Evolutionary conservation across 208 protist species (phyloP).

Genomic region (Trypanosomatidae sp.): DNA sequence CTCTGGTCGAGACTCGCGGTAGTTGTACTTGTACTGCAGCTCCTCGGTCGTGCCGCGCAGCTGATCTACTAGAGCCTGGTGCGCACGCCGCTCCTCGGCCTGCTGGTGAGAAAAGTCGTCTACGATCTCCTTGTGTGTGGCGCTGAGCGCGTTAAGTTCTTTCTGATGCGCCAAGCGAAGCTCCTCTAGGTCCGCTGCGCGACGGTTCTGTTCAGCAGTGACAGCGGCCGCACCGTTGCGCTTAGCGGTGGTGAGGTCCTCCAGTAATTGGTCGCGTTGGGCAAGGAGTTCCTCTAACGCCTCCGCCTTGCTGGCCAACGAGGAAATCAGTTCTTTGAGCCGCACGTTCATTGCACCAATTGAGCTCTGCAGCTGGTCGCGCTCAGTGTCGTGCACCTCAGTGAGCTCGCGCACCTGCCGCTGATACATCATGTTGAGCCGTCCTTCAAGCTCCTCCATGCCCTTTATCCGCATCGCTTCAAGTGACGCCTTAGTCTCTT

Average conservation of each 20-base stretch:
- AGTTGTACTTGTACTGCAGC: slow-evolving; percentile 89
- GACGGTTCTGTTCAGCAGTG: slow-evolving; percentile 19
- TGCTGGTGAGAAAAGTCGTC: slow-evolving; percentile 58
- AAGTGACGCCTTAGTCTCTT: slow-evolving; percentile 18
- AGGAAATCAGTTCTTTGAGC: slow-evolving; percentile 13
- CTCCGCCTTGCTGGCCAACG: slow-evolving; percentile 13
- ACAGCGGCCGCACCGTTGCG: slow-evolving; percentile 19
- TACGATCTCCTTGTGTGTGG: slow-evolving; percentile 42
- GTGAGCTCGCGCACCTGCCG: slow-evolving; percentile 18
- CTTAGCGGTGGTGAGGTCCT: slow-evolving; percentile 32
- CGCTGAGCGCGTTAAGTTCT: slow-evolving; percentile 32
- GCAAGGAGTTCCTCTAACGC: slow-evolving; percentile 16
- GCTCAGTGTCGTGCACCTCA: slow-evolving; percentile 19
- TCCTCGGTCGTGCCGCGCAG: slow-evolving; percentile 49
- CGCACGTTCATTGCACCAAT: slow-evolving; percentile 13
- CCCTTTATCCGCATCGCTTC: slow-evolving; percentile 12
- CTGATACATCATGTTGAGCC: slow-evolving; percentile 24
- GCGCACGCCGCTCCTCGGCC: slow-evolving; percentile 30
- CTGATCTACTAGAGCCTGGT: slow-evolving; percentile 39
- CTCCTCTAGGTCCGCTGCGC: slow-evolving; percentile 28
- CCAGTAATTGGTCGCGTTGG: slow-evolving; percentile 26
- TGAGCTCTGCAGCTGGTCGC: slow-evolving; percentile 2
- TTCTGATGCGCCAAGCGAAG: slow-evolving; percentile 28
- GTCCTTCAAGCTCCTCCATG: slow-evolving; percentile 21
- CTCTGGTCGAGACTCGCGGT: slow-evolving; percentile 88